Evolutionary conservation across 2,329 filamentous ascomycete genomes (phyloP), one percentile per base, ranked within the genome.

Genomic region (Apiospora pterosperma): DNA sequence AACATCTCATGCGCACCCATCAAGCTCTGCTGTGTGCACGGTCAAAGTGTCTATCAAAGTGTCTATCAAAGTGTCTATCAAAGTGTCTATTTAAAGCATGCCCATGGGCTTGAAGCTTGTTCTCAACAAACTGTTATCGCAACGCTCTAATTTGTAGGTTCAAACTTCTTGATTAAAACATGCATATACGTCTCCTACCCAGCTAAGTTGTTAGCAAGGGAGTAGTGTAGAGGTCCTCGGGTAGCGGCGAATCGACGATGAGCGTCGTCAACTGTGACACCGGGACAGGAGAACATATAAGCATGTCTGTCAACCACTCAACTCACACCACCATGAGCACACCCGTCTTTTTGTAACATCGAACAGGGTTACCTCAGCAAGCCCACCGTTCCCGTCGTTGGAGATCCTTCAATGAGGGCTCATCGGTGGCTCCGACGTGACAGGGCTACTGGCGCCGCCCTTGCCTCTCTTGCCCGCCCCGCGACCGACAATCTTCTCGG

Each of bases 401-500:
- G 34, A 21, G 48, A 31, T 5, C 48, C 48, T 7, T 55, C 28
- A 16, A 55, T 28, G 34, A 41, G 58, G 36, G 12, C 39, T 62
- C 64, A 67, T 23, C 14, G 39, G 16, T 67, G 66, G 36, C 64
- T 65, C 34, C 61, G 69, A 67, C n/a, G 65, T 68, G 36, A 67
- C 65, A 21, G 69, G 60, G n/a, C 65, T 68, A 58, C 62, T 62
- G 21, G 65, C 44, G 36, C 48, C 19, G 28, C 48, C n/a, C 28
- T 34, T 55, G 48, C 48, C 19, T 59, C 64, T 71, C 66, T 70
- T 72, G 5, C 52, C 44, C n/a, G 71, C 69, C n/a, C 74, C 70
- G 62, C 76, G 78, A 1, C 79, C 79, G 1, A 76, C 79, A 63
- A 81, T 80, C 62, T 77, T 78, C 64, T 81, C 78, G 2, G 79